Evolutionary conservation across 2,329 filamentous ascomycete species (phyloP).

Genomic region (Hypoxylon sp.): DNA sequence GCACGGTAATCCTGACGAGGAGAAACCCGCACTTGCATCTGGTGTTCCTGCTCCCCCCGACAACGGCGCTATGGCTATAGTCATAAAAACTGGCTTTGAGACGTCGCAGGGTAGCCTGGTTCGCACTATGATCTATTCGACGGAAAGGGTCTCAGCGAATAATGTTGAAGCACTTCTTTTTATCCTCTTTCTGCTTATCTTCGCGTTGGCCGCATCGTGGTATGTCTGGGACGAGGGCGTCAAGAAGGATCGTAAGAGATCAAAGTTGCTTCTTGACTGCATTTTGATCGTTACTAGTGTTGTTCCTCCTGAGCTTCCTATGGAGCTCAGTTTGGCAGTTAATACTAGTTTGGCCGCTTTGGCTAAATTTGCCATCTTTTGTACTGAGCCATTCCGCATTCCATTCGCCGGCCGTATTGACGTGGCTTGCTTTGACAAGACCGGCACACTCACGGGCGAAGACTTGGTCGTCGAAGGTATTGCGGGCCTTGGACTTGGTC

Average conservation of each 20-base stretch:
- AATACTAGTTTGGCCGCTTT: slow-evolving; percentile 97
- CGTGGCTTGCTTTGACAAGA: slow-evolving; percentile 98
- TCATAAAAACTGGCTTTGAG: slow-evolving; percentile 98
- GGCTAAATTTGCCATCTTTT: slow-evolving; percentile 97
- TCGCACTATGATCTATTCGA: slow-evolving; percentile 99
- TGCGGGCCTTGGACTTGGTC: slow-evolving; percentile 84
- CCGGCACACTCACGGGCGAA: slow-evolving; percentile 94
- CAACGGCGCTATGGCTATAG: slow-evolving; percentile 92
- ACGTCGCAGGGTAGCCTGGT: slow-evolving; percentile 98
- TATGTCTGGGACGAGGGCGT: slow-evolving; percentile 99
- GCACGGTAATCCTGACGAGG: slow-evolving; percentile 84
- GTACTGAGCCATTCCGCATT: slow-evolving; percentile 98
- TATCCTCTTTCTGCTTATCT: slow-evolving; percentile 95
- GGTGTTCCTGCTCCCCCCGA: slow-evolving; percentile 90
- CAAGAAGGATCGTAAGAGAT: slow-evolving; percentile 92
- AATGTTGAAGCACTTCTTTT: slow-evolving; percentile 97
- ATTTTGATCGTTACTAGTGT: slow-evolving; percentile 98
- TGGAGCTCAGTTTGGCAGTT: slow-evolving; percentile 97
- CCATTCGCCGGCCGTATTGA: slow-evolving; percentile 96
- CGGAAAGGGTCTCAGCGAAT: slow-evolving; percentile 98
- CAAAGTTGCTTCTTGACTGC: slow-evolving; percentile 96
- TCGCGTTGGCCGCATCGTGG: slow-evolving; percentile 97
- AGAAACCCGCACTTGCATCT: slow-evolving; percentile 78
- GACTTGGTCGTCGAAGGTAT: slow-evolving; percentile 98
- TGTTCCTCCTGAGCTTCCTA: slow-evolving; percentile 96